Conservation (phyloP, 306 rosid species). For the Alnus rubra region DNA sequence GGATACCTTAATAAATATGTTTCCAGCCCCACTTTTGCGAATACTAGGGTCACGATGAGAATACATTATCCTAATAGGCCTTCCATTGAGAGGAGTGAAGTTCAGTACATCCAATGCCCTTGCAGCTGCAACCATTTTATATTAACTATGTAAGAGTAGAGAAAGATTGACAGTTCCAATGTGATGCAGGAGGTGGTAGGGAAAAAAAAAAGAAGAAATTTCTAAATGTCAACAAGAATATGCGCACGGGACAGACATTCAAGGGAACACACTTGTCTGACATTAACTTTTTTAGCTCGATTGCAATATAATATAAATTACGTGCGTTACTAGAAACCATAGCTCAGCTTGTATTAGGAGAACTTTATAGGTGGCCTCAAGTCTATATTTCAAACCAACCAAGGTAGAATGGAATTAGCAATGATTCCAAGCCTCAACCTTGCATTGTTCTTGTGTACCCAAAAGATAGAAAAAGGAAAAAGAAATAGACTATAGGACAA, state of each 20-base stretch:
- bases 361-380: neutral
- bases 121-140: constrained; percentile 61
- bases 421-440: neutral
- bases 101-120: constrained; percentile 90
- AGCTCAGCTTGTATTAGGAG: neutral
- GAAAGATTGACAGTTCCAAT: neutral
- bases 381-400: neutral
- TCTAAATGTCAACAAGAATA: constrained; percentile 4
- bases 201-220: neutral
- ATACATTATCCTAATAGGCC: constrained; percentile 86
- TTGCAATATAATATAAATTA: neutral
- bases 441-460: neutral
- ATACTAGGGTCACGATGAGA: constrained; percentile 95
- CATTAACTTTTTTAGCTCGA: neutral
- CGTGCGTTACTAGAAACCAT: neutral
- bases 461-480: neutral
- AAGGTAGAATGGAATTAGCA: neutral
- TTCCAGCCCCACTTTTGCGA: constrained; percentile 95
- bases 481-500: neutral
- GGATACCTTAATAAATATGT: constrained; percentile 88
- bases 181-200: neutral
- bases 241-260: neutral
- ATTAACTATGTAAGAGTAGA: constrained; percentile 3
- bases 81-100: constrained; percentile 78
- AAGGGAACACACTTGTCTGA: neutral